Percentiles rank a stretch among this genome's conserved stretches.
phyloP scores from a whole-genome alignment of 331 rosid genomes.

The Pyrus hybrid region DNA sequence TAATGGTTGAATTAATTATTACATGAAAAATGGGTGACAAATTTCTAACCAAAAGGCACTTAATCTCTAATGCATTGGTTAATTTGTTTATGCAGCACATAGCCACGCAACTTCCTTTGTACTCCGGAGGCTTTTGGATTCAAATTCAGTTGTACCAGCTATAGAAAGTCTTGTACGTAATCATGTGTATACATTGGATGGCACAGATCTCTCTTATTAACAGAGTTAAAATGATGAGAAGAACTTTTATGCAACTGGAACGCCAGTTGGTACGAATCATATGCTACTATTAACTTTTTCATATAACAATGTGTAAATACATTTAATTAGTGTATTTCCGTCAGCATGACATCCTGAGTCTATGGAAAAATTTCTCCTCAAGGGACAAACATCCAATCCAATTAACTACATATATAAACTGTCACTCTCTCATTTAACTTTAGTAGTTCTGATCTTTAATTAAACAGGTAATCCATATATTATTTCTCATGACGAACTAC shows the following conservation, averaged over 20 bases:
- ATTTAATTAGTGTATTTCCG: no score
- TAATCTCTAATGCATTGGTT: neutral
- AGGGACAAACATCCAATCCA: neutral
- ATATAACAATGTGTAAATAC: no score
- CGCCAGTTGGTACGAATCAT: neutral
- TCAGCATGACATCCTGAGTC: no score
- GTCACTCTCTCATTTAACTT: constrained; percentile 9
- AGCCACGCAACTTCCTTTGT: neutral
- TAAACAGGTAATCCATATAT: neutral
- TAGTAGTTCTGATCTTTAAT: constrained; percentile 8
- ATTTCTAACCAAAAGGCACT: neutral
- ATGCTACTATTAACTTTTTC: neutral
- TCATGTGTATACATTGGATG: neutral
- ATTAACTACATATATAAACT: neutral
- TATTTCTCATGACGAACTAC: neutral
- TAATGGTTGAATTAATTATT: neutral
- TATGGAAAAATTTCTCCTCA: neutral
- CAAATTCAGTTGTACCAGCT: neutral
- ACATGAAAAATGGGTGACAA: neutral
- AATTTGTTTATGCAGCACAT: neutral
- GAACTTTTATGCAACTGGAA: neutral
- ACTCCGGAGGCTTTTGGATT: neutral
- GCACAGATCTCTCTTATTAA: neutral
- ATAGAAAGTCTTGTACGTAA: no score
- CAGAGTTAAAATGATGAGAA: neutral